Base-by-base conservation (phyloP, 306 rosid species). In the Dalbergia cultrata region DNA sequence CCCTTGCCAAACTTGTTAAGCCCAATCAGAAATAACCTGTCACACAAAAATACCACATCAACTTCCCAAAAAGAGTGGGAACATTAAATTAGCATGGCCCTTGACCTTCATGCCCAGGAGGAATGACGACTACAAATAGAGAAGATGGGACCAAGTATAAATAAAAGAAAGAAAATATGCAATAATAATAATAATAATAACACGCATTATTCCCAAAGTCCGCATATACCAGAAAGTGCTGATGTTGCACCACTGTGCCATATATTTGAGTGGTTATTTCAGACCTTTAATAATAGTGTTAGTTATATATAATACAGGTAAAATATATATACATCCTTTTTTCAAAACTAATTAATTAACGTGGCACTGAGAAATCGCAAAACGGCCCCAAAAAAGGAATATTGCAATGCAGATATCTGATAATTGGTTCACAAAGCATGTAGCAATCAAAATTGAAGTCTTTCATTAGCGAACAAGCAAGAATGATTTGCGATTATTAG, bases 11-110 rank as follows among this genome's bases (percentile, higher is more conserved):
- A 95, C 76, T 80, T 81, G 10, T 68, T 62, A 1, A 95, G 87
- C 80, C 99, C 99, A 39, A 84, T 39, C 0, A 95, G 92, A 69
- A 95, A 95, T 45, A 87, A 14, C 88, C 99, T 95, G 88, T 70
- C 13, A 70, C 14, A 72, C 0, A 64, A 14, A 22, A 13, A 10
- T 13, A 22, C 7, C 18, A 37, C 53, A 47, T 75, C 75, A 81
- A 58, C 35, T 5, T 37, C 59, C 56, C 14, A 47, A 47, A 47
- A 47, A 47, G 3, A 44, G 50, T 11, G 50, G 50, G 12, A 13
- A 47, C 13, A 13, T 67, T 50, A 65, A 74, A 68, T 68, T 8
- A 43, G 13, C 54, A 70, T 4, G 17, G 33, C 34, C 44, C 17
- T 52, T 52, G 49, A 33, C 34, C 47, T 33, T 71, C 68, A 22